A percentile compares a stretch with the other conserved stretches of the same genome.
Evolutionary conservation across 2,329 filamentous ascomycete species (phyloP).

Genomic region (Ophiostoma novo-ulmi): DNA sequence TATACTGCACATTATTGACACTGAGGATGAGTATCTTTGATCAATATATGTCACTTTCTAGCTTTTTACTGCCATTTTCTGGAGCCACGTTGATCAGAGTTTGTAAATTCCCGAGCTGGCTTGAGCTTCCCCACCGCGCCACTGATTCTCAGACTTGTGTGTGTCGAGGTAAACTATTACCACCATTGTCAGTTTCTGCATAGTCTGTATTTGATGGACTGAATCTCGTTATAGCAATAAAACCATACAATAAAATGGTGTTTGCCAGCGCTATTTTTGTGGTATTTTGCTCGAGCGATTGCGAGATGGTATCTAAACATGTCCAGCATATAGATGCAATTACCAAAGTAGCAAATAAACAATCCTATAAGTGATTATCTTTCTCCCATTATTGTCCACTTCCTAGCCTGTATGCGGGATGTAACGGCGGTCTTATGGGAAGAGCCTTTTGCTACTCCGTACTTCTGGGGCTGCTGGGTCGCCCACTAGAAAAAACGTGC

Average conservation of each 20-base stretch:
- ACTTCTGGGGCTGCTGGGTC: slow-evolving; percentile 18
- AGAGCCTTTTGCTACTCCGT: slow-evolving; percentile 19
- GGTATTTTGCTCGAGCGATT: too few species aligned
- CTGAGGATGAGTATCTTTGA: neutral
- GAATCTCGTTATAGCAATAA: too few species aligned
- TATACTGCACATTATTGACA: neutral
- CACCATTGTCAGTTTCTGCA: neutral
- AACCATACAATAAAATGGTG: too few species aligned
- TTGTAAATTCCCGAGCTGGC: neutral
- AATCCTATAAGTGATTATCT: neutral
- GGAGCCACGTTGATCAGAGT: neutral
- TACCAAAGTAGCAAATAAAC: too few species aligned
- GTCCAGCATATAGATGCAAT: too few species aligned
- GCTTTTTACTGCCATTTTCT: neutral
- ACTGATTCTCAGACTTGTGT: neutral
- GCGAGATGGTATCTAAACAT: too few species aligned
- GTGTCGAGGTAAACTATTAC: neutral
- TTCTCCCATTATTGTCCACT: neutral
- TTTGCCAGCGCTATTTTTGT: too few species aligned
- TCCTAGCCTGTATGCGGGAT: slow-evolving; percentile 16
- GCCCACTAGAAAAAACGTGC: neutral
- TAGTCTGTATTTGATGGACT: too few species aligned
- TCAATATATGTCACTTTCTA: neutral
- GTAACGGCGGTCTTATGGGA: slow-evolving; percentile 18
- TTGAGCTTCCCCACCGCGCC: neutral